Base-by-base conservation (phyloP, 768 basidiomycete species). In the Exsudoporus frostii region DNA sequence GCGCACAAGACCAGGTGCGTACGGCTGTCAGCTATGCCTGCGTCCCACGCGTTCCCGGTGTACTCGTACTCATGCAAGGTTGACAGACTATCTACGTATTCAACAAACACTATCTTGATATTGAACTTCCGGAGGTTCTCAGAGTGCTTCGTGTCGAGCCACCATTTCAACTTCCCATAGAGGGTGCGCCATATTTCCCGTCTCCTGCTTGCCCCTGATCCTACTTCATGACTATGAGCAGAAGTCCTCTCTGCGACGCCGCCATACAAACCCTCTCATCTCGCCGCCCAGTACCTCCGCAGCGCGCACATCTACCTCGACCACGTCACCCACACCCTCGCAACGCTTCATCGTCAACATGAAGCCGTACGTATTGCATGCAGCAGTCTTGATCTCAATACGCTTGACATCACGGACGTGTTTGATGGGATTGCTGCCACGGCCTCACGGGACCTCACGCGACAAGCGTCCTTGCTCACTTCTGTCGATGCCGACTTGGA, bases 61-160 rank as follows among this genome's bases (percentile, higher is more conserved):
- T 33, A 27, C n/a, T 42, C 13, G 44, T 53, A 15, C 44, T 61
- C 42, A 50, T 48, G 74, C 14, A 20, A n/a, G 3, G 24, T 36
- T 20, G 15, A 38, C 24, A 82, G 90, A 77, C 82, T 7, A 86
- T 93, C 55, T 92, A 82, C 62, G 87, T 92, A 6, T 93, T 89
- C 72, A 92, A 92, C 71, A 90, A 90, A 63, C 75, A 80, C 62
- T 88, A 87, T 61, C 78, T 93, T 34, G 88, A 90, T 57, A 74
- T 82, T 40, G 83, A 86, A 45, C 50, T 87, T 27, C 80, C 85
- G 2, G 79, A 86, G 39, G 84, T 89, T 24, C 67, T 91, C 15
- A 75, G 69, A n/a, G 77, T 81, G 38, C 77, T 92, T n/a, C 76
- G 71, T 15, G 73, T 83, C 17, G 79, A 84, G 40, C 75, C 88